A percentile compares a stretch with the other conserved stretches of the same genome.
Conservation (phyloP, 75 land plant species). For the Sequoia sempervirens region DNA sequence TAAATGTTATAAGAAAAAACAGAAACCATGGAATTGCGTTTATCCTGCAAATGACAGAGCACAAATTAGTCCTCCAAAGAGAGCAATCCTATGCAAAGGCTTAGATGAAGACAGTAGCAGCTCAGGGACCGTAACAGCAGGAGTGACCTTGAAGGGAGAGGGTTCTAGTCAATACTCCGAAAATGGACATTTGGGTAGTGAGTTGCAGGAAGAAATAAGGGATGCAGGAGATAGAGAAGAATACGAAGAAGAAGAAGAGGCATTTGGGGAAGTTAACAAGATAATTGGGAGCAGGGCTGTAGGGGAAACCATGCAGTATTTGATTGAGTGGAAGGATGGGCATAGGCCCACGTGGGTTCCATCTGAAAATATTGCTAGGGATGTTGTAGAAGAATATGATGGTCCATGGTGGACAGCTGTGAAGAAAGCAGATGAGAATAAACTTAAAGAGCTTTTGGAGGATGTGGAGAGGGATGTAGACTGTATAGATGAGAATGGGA, state of each 20-base stretch:
- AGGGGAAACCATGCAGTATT: constrained; percentile 54
- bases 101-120: neutral
- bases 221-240: neutral
- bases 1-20: neutral
- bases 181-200: neutral
- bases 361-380: constrained; percentile 60
- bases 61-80: neutral
- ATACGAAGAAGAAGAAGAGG: constrained; percentile 26
- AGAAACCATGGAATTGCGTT: constrained; percentile 2
- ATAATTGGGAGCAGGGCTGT: constrained; percentile 85
- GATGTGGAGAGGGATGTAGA: constrained; percentile 69
- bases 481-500: constrained; percentile 64
- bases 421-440: constrained; percentile 68
- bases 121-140: neutral
- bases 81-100: neutral
- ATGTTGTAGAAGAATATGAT: constrained; percentile 86
- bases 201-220: neutral
- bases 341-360: constrained; percentile 90
- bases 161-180: neutral
- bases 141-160: neutral
- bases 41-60: neutral
- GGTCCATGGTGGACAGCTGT: constrained; percentile 95
- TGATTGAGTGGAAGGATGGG: constrained; percentile 96
- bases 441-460: constrained; percentile 35
- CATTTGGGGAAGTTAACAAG: constrained; percentile 73